Conservation (phyloP, 179 eudicot genomes). For the Patellifolia procumbens region DNA sequence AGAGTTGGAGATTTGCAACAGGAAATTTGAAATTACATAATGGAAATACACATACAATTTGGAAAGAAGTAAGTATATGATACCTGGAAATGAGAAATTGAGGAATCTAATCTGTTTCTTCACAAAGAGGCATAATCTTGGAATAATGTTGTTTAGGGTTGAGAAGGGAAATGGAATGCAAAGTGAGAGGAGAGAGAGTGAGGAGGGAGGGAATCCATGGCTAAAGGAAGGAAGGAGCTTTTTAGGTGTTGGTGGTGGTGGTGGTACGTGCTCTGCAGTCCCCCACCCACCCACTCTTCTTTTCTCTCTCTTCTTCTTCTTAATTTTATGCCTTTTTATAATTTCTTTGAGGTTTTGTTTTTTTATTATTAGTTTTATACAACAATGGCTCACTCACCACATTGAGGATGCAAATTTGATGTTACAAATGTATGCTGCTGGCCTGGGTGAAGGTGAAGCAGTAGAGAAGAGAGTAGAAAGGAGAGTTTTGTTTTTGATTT, state of each 20-base stretch:
- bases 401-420: neutral
- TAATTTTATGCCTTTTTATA: neutral
- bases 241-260: conserved; percentile 6
- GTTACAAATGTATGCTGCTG: neutral
- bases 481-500: too few species aligned
- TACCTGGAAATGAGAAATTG: conserved; percentile 1
- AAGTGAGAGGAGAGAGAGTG: conserved; percentile 1
- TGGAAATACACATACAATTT: neutral
- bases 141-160: neutral
- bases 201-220: conserved; percentile 10
- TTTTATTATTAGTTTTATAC: neutral
- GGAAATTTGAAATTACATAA: neutral
- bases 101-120: conserved; percentile 13
- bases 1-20: conserved; percentile 17
- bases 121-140: neutral
- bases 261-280: conserved; percentile 5
- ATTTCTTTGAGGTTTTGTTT: neutral
- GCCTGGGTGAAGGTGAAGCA: neutral
- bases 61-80: too few species aligned
- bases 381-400: neutral
- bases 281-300: conserved; percentile 16
- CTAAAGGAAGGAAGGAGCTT: too few species aligned
- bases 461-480: neutral
- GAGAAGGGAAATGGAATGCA: neutral
- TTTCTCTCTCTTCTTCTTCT: neutral